A percentile compares a stretch with the other conserved stretches of the same genome.
phyloP scores from a whole-genome alignment of 2,329 filamentous ascomycete genomes.

The Bimuria novae-zelandiae region DNA sequence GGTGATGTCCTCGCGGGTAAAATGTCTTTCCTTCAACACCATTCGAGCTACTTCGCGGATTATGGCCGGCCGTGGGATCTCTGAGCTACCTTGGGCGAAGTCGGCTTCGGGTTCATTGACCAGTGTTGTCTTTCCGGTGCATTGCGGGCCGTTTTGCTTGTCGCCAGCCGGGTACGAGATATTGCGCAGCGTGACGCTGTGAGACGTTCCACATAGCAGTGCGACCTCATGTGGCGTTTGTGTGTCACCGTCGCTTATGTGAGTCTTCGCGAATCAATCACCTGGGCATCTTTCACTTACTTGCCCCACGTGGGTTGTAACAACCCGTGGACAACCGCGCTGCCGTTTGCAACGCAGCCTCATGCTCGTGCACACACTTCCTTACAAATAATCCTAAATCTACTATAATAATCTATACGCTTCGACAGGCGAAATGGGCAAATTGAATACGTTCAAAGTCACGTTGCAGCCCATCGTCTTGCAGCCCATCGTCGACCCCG shows the following conservation, averaged over 20 bases:
- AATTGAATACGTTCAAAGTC: too few relatives aligned
- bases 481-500: constrained; percentile 17
- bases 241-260: constrained; percentile 10
- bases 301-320: neutral
- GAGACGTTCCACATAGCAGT: too few relatives aligned
- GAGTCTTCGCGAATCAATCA: neutral
- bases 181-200: neutral
- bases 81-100: constrained; percentile 19
- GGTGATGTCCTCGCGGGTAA: constrained; percentile 43
- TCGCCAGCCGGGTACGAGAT: neutral
- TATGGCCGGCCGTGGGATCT: constrained; percentile 15
- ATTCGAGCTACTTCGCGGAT: constrained; percentile 48
- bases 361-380: too few relatives aligned
- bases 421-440: too few relatives aligned
- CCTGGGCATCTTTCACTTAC: neutral
- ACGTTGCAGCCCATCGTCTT: too few relatives aligned
- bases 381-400: too few relatives aligned
- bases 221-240: neutral
- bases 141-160: constrained; percentile 47
- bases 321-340: too few relatives aligned
- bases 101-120: constrained; percentile 38
- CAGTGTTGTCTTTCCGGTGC: constrained; percentile 54
- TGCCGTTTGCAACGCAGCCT: too few relatives aligned
- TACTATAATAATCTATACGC: too few relatives aligned
- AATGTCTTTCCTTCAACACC: constrained; percentile 40